A percentile compares a stretch with the other conserved stretches of the same genome.
These are phyloP conservation scores for Smallanthus sonchifolius DNA, from an alignment of 129 eudicot species.

Conservation along the genomic window DNA sequence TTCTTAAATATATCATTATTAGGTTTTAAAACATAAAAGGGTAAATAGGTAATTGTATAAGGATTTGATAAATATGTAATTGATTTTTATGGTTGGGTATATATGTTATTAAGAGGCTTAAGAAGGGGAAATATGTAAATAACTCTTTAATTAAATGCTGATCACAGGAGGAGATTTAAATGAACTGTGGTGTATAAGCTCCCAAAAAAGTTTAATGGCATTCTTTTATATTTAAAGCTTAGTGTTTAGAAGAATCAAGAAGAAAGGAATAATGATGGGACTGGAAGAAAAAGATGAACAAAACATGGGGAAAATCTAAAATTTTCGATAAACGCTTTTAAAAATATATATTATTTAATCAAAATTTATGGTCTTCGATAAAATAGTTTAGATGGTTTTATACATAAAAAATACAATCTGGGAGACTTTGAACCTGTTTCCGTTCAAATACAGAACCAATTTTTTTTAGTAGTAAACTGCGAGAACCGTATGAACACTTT, in stretches of 20 bases:
- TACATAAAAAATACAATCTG: neutral
- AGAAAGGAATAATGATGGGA: neutral
- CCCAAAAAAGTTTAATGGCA: neutral
- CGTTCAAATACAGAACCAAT: no score
- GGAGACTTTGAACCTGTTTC: neutral
- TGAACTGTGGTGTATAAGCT: neutral
- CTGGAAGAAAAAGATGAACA: neutral
- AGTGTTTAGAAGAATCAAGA: neutral
- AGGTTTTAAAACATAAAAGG: no score
- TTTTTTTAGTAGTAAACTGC: neutral
- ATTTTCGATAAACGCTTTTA: neutral
- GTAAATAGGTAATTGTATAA: no score
- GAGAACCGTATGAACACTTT: neutral
- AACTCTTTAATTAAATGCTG: neutral
- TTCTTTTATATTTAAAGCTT: neutral
- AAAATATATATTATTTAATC: neutral
- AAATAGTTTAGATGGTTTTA: neutral
- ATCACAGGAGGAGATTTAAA: neutral
- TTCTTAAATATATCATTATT: no score
- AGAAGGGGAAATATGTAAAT: no score
- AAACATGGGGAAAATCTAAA: neutral
- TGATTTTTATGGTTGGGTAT: no score
- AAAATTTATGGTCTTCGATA: neutral
- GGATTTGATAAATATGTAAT: no score
- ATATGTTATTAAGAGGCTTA: no score